These are phyloP conservation scores for Penicillium janthinellum DNA, from an alignment of 2,329 filamentous ascomycete genomes.

Conservation along the genomic window DNA sequence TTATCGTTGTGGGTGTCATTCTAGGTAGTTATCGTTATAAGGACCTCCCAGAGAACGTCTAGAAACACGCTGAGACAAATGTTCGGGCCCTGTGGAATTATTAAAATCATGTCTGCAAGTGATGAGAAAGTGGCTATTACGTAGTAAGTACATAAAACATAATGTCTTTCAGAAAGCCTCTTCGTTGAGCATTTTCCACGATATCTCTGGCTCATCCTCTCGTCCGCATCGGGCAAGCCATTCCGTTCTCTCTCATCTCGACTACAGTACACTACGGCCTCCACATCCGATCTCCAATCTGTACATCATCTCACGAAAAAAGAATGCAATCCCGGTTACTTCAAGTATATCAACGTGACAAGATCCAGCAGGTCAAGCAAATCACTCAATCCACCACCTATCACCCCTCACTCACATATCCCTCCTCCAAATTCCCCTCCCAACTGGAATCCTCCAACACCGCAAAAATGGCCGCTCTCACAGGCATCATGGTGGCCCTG, in stretches of 20 bases:
- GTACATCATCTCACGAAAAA: not conserved
- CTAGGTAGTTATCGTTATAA: too few species aligned
- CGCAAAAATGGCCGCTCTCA: slow-evolving; percentile 22
- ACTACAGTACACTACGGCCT: not conserved
- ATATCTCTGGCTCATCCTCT: not conserved
- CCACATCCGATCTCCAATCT: not conserved
- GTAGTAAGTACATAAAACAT: too few species aligned
- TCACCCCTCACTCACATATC: not conserved
- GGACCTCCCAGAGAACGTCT: too few species aligned
- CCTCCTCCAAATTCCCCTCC: not conserved
- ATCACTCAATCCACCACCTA: not conserved
- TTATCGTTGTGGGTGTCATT: too few species aligned
- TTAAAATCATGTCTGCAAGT: too few species aligned
- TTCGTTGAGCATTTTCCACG: too few species aligned
- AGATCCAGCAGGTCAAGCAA: not conserved
- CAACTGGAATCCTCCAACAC: not conserved
- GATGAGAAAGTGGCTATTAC: too few species aligned
- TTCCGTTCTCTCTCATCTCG: not conserved
- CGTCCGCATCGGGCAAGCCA: not conserved
- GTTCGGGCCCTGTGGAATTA: too few species aligned
- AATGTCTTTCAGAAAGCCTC: too few species aligned
- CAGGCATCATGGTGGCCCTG: slow-evolving; percentile 53
- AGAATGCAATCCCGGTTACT: slow-evolving; percentile 10
- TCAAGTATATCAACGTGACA: slow-evolving; percentile 14
- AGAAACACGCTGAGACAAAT: too few species aligned